A percentile compares a stretch with the other conserved stretches of the same genome.
These are phyloP conservation scores for Globisporangium rhizosaccharum DNA, from an alignment of 352 stramenopile species.

Conservation along the genomic window DNA sequence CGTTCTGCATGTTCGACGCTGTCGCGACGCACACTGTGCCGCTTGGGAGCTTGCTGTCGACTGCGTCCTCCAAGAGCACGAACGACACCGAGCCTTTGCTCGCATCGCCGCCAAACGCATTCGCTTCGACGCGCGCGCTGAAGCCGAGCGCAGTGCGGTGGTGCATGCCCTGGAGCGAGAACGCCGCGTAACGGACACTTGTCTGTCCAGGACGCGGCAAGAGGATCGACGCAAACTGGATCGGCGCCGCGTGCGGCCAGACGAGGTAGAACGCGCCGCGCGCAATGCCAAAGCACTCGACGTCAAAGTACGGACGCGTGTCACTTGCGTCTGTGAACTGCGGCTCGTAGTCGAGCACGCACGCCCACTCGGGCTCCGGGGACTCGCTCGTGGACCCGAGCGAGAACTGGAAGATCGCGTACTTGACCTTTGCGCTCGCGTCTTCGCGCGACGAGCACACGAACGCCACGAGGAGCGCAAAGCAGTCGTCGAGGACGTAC, in stretches of 20 bases:
- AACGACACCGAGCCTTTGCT: constrained; percentile 71
- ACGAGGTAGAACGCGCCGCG: constrained; percentile 62
- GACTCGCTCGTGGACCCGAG: constrained; percentile 17
- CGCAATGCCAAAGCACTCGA: constrained; percentile 60
- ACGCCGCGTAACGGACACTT: constrained; percentile 46
- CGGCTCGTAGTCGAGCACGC: constrained; percentile 64
- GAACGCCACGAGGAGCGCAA: constrained; percentile 59
- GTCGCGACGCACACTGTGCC: constrained; percentile 59
- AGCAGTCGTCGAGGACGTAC: constrained; percentile 51
- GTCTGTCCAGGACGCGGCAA: constrained; percentile 43
- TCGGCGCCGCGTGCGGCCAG: constrained; percentile 46
- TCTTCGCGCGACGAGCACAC: constrained; percentile 48
- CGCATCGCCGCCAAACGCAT: constrained; percentile 35
- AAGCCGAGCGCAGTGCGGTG: constrained; percentile 46
- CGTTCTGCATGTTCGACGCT: constrained; percentile 57
- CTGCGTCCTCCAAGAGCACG: constrained; percentile 40
- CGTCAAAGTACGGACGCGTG: constrained; percentile 41
- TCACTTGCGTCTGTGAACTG: constrained; percentile 34
- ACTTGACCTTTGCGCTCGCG: constrained; percentile 44
- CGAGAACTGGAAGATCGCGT: constrained; percentile 68
- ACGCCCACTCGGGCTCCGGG: constrained; percentile 52
- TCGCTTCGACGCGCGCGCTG: constrained; percentile 44
- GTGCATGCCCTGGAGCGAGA: constrained; percentile 64
- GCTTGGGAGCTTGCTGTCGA: constrained; percentile 16
- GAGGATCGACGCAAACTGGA: constrained; percentile 64